Evolutionary conservation across 257 asterid species (phyloP).

Genomic region (Dorcoceras hygrometricum): DNA sequence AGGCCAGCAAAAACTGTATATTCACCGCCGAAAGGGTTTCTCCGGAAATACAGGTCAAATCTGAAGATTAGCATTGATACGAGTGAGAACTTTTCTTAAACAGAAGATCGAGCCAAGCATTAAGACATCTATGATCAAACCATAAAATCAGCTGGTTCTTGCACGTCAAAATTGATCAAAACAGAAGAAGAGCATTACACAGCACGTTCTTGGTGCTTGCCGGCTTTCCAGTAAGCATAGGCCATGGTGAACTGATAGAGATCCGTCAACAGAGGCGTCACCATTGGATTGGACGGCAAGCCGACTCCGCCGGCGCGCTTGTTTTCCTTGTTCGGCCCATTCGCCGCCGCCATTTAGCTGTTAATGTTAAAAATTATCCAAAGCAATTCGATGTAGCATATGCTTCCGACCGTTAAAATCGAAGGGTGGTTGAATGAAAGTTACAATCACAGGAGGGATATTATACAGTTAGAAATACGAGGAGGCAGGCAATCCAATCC

Average conservation of each 20-base stretch:
- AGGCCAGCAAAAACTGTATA: slow-evolving; percentile 93
- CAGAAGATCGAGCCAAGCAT: background rate
- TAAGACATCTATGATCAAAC: too few species aligned
- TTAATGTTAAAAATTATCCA: background rate
- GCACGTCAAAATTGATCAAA: too few species aligned
- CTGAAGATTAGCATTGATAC: slow-evolving; percentile 37
- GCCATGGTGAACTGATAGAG: slow-evolving; percentile 99
- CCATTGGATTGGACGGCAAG: slow-evolving; percentile 94
- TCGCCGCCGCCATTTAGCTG: slow-evolving; percentile 29
- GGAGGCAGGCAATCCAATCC: background rate
- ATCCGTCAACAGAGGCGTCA: slow-evolving; percentile 92
- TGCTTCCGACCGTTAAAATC: background rate
- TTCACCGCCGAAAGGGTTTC: slow-evolving; percentile 95
- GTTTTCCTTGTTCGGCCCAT: slow-evolving; percentile 38
- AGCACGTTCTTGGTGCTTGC: slow-evolving; percentile 82
- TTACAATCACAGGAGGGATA: too few species aligned
- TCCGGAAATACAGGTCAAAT: slow-evolving; percentile 82
- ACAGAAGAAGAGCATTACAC: slow-evolving; percentile 48
- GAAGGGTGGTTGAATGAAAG: background rate
- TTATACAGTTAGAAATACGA: background rate
- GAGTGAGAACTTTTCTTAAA: slow-evolving; percentile 11
- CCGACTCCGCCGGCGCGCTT: slow-evolving; percentile 28
- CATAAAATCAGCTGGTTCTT: too few species aligned
- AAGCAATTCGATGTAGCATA: too few species aligned
- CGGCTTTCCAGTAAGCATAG: slow-evolving; percentile 98